These are phyloP conservation scores for Penicillium turbatum DNA, from an alignment of 495 filamentous ascomycete genomes.

Conservation along the genomic window DNA sequence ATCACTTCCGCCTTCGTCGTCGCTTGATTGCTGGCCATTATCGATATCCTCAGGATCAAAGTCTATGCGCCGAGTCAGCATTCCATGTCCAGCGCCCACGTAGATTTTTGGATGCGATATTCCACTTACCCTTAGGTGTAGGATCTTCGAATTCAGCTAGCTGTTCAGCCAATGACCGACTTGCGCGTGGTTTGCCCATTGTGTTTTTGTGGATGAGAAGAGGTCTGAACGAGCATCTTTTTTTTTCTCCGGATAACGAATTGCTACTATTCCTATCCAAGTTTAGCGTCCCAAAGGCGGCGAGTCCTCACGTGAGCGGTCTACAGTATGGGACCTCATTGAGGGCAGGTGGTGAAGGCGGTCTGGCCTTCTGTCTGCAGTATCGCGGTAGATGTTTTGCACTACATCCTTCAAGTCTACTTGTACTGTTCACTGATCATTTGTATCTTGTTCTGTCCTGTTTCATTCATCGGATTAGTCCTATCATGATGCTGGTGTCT, in stretches of 20 bases:
- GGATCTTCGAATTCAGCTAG: slow-evolving; percentile 61
- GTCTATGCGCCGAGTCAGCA: slow-evolving; percentile 50
- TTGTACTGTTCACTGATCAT: background rate
- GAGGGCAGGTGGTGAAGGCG: slow-evolving; percentile 10
- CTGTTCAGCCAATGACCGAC: slow-evolving; percentile 56
- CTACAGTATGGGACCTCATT: background rate
- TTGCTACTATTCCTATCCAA: slow-evolving; percentile 14
- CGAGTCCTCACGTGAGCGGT: background rate
- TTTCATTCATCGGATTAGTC: background rate
- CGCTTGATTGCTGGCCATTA: slow-evolving; percentile 47
- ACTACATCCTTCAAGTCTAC: background rate
- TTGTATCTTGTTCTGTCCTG: background rate
- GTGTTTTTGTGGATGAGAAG: slow-evolving; percentile 10
- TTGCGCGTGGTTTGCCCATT: slow-evolving; percentile 26
- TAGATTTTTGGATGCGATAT: background rate
- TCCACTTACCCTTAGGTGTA: slow-evolving; percentile 52
- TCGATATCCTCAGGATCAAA: slow-evolving; percentile 82
- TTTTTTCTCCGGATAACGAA: slow-evolving; percentile 39
- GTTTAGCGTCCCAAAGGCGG: slow-evolving; percentile 8
- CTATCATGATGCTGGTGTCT: slow-evolving; percentile 4
- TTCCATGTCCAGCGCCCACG: background rate
- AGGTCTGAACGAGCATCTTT: slow-evolving; percentile 15
- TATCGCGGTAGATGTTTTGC: slow-evolving; percentile 4
- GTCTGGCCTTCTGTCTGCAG: slow-evolving; percentile 10
- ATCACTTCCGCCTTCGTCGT: slow-evolving; percentile 41